Base-by-base conservation (phyloP, 768 basidiomycete species). In the Hebeloma cylindrosporum region DNA sequence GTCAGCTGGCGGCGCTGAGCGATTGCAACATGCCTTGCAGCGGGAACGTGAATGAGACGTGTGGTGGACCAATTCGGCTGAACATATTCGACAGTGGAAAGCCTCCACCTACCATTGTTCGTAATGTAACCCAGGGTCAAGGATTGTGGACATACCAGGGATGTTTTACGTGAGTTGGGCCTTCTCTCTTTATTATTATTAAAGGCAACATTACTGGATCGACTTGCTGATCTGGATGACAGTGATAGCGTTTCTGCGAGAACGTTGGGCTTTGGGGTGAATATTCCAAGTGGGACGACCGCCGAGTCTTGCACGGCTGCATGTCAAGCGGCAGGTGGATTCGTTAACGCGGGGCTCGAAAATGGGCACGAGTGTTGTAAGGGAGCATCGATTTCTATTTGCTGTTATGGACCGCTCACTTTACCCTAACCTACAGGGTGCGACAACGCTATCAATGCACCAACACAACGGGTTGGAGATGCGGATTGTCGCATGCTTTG, bases 151-250 rank as follows among this genome's bases (percentile, higher is more conserved):
- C 66, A 1, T 83, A 77, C 9, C 67, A 82, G 22, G 84, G 84
- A 10, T 86, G 84, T 55, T 83, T 75, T 64, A 83, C 70, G 83
- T 80, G 52, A 37, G 75, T 46, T 8, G n/a, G n/a, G n/a, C 21
- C 17, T 43, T 13, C 1, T 28, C 18, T 26, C 3, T 28, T 30
- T 7, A 5, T 20, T 13, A 16, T 17, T 34, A 20, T n/a, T 20
- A 11, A 6, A 9, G 5, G 13, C 26, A 2, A 13, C 17, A 9
- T 21, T 16, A 21, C 34, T 40, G 11, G 3, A 11, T 33, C 13
- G 11, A 18, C 18, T 21, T 17, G 17, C 36, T 55, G 36, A 28
- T 18, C 3, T 28, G 28, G 14, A 25, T 30, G 8, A 21, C 43
- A 74, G 72, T 1, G 72, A 74, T 48, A 52, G 52, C 5, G 56